A percentile compares a stretch with the other conserved stretches of the same genome.
Evolutionary conservation across 2,329 filamentous ascomycete species (phyloP).

Genomic region (Endoconidiophora polonica): DNA sequence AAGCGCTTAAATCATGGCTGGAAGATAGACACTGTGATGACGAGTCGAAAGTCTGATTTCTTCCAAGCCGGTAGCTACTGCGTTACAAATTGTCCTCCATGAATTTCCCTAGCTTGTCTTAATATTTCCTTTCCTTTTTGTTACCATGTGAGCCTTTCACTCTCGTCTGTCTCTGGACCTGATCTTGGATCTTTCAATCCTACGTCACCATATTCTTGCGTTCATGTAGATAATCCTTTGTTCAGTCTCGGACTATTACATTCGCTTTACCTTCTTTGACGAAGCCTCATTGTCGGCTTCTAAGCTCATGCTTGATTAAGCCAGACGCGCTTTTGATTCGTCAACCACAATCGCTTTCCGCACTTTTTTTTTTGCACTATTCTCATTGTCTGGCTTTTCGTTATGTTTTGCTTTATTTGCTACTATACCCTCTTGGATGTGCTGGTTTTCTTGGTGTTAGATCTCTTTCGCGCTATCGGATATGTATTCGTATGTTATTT

Average conservation of each 20-base stretch:
- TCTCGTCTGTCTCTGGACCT: no score
- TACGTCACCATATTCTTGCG: background rate
- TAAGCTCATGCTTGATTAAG: background rate
- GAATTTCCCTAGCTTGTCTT: background rate
- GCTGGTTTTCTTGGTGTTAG: conserved; percentile 3
- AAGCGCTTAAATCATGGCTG: conserved; percentile 10
- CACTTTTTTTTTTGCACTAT: conserved; percentile 1
- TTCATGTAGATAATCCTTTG: no score
- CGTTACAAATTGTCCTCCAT: background rate
- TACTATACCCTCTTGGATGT: background rate
- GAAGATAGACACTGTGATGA: background rate
- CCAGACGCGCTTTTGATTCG: background rate
- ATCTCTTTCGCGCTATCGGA: conserved; percentile 2
- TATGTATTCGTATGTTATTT: background rate
- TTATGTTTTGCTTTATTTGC: background rate
- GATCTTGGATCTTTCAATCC: background rate
- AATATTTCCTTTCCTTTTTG: background rate
- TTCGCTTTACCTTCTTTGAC: background rate
- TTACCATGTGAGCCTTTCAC: background rate
- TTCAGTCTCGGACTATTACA: no score
- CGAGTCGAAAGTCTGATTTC: background rate
- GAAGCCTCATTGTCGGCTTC: background rate
- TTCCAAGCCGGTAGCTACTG: background rate
- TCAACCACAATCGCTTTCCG: background rate
- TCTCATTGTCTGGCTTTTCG: background rate